phyloP scores from a whole-genome alignment of 2,329 filamentous ascomycete genomes.

The Teratosphaeria pseudoeucalypti region DNA sequence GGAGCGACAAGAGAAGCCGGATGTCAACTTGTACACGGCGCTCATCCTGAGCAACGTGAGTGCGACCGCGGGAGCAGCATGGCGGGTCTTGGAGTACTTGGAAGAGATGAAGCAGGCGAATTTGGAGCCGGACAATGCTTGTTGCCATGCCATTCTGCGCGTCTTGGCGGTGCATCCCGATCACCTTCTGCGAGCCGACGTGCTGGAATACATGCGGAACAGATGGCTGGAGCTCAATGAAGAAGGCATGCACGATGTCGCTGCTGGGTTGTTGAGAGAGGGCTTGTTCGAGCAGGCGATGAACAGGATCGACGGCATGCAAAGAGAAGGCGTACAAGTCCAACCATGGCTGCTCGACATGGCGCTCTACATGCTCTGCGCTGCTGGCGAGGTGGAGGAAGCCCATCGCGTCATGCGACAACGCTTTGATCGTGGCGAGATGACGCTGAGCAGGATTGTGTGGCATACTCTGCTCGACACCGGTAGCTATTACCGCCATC shows the following conservation, averaged over 20 bases:
- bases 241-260: slow-evolving; percentile 55
- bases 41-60: slow-evolving; percentile 63
- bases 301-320: slow-evolving; percentile 56
- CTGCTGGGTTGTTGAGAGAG: slow-evolving; percentile 68
- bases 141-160: slow-evolving; percentile 63
- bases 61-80: slow-evolving; percentile 53
- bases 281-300: slow-evolving; percentile 74
- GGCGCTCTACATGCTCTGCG: slow-evolving; percentile 62
- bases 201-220: slow-evolving; percentile 63
- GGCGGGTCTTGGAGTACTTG: slow-evolving; percentile 53
- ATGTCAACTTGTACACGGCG: slow-evolving; percentile 57
- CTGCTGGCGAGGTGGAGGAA: slow-evolving; percentile 65
- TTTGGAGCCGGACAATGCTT: slow-evolving; percentile 52
- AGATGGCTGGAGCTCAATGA: slow-evolving; percentile 58
- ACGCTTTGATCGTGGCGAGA: slow-evolving; percentile 36
- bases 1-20: slow-evolving; percentile 45
- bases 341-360: slow-evolving; percentile 69
- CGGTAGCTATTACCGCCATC: slow-evolving; percentile 52
- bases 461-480: slow-evolving; percentile 66
- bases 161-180: slow-evolving; percentile 77
- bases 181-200: slow-evolving; percentile 60
- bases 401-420: slow-evolving; percentile 57
- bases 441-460: slow-evolving; percentile 42
- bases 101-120: slow-evolving; percentile 57
- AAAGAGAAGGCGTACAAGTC: slow-evolving; percentile 44